Base-by-base conservation (phyloP, 2,329 filamentous ascomycete species). In the Knoxdaviesia capensis region DNA sequence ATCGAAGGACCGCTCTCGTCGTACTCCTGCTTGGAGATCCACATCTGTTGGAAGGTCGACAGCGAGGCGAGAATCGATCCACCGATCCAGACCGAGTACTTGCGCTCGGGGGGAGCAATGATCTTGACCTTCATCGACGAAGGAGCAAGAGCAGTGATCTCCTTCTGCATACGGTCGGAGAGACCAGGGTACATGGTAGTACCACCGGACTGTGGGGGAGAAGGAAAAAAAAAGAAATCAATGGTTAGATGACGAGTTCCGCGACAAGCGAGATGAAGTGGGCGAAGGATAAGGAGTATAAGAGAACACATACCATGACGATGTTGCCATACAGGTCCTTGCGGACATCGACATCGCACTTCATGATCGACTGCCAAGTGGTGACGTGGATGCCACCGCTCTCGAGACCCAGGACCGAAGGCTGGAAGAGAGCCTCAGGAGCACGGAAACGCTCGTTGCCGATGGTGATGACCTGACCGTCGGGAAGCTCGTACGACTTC, bases 101-200 rank as follows among this genome's bases (percentile, higher is more conserved):
- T 98, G 71, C 90, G 85, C 83, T 98, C 90, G 55, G 90, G 90
- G 57, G 90, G 90, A 71, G 90, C 90, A 64, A 98, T 96, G 71
- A 98, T 96, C 84, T 96, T 96, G 78, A 98, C 88, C 85, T 96
- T 96, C 90, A 98, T 96, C 61, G 87, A 94, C 53, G 90, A 96
- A 61, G 90, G 90, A 63, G 90, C 90, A 69, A 98, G 83, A 63
- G 87, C 82, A 65, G 87, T 96, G 66, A 98, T 96, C 77, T 98
- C 90, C 85, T 98, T 96, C 73, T 98, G 90, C 90, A 98, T 96
- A 78, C 90, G 90, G 76, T 98, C 90, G 66, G 87, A 93, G 69
- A 98, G 93, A 86, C 90, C 90, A 58, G 90, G 90, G 77, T 96
- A 98, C 90, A 98, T 96, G 66, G 90, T 98, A 61, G 90, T 98